Evolutionary conservation across 495 filamentous ascomycete species (phyloP).

Genomic region (Xylaria scruposa): DNA sequence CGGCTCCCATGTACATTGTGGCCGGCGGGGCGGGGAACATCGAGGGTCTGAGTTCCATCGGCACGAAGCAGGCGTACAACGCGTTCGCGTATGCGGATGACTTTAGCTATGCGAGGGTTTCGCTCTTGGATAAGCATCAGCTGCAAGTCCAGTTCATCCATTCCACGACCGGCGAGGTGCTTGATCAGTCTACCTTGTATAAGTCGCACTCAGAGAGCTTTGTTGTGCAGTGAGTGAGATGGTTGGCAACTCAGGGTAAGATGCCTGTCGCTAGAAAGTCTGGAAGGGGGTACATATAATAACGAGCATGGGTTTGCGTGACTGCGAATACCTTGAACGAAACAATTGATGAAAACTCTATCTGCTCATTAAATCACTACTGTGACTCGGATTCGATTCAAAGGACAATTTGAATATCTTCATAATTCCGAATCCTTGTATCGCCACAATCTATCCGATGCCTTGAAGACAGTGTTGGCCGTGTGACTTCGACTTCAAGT

Average conservation of each 20-base stretch:
- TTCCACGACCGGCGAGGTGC: conserved; percentile 55
- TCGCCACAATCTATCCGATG: too few relatives aligned
- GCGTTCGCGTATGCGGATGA: conserved; percentile 64
- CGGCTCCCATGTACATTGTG: conserved; percentile 64
- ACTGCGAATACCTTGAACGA: not conserved
- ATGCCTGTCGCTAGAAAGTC: not conserved
- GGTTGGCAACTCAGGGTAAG: not conserved
- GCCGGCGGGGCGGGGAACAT: conserved; percentile 52
- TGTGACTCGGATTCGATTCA: not conserved
- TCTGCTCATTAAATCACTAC: not conserved
- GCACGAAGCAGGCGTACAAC: conserved; percentile 51
- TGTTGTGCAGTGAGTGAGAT: conserved; percentile 45
- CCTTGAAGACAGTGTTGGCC: too few relatives aligned
- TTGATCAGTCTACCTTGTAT: conserved; percentile 60
- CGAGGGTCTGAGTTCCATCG: conserved; percentile 49
- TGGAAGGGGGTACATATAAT: not conserved
- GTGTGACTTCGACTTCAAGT: not conserved
- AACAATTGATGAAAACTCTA: not conserved
- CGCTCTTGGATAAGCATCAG: conserved; percentile 40
- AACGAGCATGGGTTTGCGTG: not conserved
- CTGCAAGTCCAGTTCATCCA: conserved; percentile 50
- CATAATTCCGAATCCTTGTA: too few relatives aligned
- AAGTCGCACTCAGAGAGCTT: conserved; percentile 59
- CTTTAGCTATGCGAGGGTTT: conserved; percentile 58
- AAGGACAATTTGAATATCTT: not conserved